Evolutionary conservation across 495 filamentous ascomycete genomes (phyloP).

Genomic region (Talaromyces trachyspermus): DNA sequence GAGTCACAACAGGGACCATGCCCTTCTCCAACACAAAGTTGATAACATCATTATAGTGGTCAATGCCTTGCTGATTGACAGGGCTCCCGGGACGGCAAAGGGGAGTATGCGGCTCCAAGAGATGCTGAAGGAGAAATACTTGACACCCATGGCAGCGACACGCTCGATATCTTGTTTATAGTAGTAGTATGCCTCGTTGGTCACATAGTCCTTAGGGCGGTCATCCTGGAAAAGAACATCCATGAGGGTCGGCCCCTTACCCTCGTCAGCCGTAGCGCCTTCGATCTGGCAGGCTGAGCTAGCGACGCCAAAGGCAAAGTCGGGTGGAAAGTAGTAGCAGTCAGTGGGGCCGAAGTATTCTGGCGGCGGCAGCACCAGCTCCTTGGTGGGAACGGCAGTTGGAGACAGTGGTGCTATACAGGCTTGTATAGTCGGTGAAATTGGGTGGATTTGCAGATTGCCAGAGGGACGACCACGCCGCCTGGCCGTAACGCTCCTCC

Average conservation of each 20-base stretch:
- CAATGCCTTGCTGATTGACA: slow-evolving; percentile 34
- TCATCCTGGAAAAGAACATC: slow-evolving; percentile 24
- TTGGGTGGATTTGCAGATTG: slow-evolving; percentile 17
- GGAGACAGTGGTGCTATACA: slow-evolving; percentile 28
- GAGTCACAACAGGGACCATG: slow-evolving; percentile 34
- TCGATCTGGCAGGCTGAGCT: slow-evolving; percentile 44
- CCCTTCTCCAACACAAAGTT: slow-evolving; percentile 31
- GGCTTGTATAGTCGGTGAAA: slow-evolving; percentile 22
- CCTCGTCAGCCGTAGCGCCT: slow-evolving; percentile 37
- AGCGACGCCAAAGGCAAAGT: slow-evolving; percentile 47
- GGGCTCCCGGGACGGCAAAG: slow-evolving; percentile 35
- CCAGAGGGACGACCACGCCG: slow-evolving; percentile 30
- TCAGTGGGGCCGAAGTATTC: slow-evolving; percentile 24
- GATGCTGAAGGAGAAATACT: slow-evolving; percentile 41
- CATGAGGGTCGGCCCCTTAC: slow-evolving; percentile 28
- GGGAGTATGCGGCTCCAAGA: slow-evolving; percentile 40
- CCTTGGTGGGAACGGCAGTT: slow-evolving; percentile 25
- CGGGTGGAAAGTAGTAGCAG: slow-evolving; percentile 28
- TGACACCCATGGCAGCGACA: slow-evolving; percentile 39
- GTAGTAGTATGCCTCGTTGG: slow-evolving; percentile 42
- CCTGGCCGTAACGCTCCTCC: slow-evolving; percentile 24
- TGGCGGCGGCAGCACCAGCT: slow-evolving; percentile 26
- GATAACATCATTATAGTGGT: slow-evolving; percentile 42
- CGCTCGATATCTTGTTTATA: slow-evolving; percentile 47
- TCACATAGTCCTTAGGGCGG: slow-evolving; percentile 27